Conservation (phyloP, 257 asterid species). For the Solanum commersonii region DNA sequence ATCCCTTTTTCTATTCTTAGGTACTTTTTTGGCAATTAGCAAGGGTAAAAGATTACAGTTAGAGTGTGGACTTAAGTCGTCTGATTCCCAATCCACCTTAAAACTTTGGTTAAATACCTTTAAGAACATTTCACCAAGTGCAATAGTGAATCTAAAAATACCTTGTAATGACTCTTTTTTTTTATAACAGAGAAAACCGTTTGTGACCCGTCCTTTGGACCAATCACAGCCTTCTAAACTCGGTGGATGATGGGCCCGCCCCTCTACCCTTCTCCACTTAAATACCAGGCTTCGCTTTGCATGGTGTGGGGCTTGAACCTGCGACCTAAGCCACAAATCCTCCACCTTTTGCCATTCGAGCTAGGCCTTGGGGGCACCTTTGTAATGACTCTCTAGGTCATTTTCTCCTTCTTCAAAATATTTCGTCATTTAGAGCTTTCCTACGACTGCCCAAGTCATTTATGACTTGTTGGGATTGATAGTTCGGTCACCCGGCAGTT, state of each 20-base stretch:
- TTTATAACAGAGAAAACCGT: no score
- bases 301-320: no score
- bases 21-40: not conserved
- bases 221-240: no score
- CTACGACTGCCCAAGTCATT: not conserved
- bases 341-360: no score
- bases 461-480: not conserved
- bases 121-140: not conserved
- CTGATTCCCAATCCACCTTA: not conserved
- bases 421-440: not conserved
- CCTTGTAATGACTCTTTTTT: not conserved
- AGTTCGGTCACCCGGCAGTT: not conserved
- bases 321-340: no score
- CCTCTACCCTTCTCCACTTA: no score
- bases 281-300: no score
- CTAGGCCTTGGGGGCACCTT: no score
- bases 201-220: no score
- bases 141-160: not conserved
- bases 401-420: not conserved
- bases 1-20: not conserved
- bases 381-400: not conserved
- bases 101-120: not conserved
- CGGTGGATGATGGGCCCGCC: no score
- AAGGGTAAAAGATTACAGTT: not conserved
- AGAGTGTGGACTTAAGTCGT: not conserved